Evolutionary conservation across 768 basidiomycete species (phyloP), one percentile per base, ranked within the genome.

Genomic region (Rhizopogon vinicolor): DNA sequence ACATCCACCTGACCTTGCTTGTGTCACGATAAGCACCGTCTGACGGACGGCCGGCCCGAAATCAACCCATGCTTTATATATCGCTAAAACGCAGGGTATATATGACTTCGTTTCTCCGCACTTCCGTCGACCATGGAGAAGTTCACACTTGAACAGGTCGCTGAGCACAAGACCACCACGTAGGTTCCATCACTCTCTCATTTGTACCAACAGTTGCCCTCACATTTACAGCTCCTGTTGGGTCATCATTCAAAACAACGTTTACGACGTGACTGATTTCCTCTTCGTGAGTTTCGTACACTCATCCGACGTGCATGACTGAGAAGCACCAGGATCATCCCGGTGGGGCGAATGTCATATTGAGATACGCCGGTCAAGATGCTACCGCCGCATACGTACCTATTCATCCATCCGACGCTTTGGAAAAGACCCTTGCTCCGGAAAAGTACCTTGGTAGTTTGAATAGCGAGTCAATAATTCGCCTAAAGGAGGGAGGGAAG

Each of bases 231-330:
- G 87, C 40, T 87, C 86, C 16, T 91, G 90, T 65, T 93, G 91
- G 91, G 84, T 93, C 60, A 84, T 93, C 64, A 87, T 93, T 59
- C 75, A 79, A 50, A 81, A 86, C 69, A 76, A 80, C 52, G 91
- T 92, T n/a, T 93, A 93, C 72, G 89, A 93, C 72, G 87, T 91
- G 52, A 90, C 90, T 6, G 85, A 87, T 40, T 90, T 92, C 68
- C 72, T 91, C 40, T 72, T 79, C 52, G 89, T 86, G 56, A 37
- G 76, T 64, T 18, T 28, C 22, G 29, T 8, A 5, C 7, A 3
- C 18, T 33, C 14, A 12, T 12, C 5, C 2, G 3, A 29, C 28
- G 1, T n/a, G 13, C 41, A 12, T 16, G 58, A 52, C 48, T 22
- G 40, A 63, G 44, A 12, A 12, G 51, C 33, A 60, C 28, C 60